phyloP scores from a whole-genome alignment of 352 stramenopile species.

The Saprolegnia diclina region DNA sequence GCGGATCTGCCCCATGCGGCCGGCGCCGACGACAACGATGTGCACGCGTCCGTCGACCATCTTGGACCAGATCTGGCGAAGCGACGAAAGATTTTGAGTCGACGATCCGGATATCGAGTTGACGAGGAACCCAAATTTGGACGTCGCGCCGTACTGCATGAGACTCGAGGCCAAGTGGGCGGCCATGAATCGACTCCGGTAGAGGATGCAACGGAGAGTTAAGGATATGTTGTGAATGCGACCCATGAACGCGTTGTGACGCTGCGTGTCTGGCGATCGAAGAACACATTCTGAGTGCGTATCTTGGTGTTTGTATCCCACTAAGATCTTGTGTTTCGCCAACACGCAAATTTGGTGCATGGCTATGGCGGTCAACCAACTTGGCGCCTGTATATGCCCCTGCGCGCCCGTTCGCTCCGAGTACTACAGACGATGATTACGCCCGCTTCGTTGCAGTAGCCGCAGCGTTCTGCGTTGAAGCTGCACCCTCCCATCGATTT shows the following conservation, averaged over 20 bases:
- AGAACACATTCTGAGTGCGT: background rate
- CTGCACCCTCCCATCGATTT: too few relatives aligned
- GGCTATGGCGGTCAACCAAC: background rate
- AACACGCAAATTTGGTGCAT: background rate
- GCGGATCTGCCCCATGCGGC: conserved; percentile 73
- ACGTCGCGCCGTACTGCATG: background rate
- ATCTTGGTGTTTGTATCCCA: background rate
- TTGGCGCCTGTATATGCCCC: background rate
- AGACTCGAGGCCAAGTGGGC: background rate
- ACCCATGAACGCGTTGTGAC: conserved; percentile 4
- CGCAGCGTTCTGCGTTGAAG: too few relatives aligned
- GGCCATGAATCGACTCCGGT: background rate
- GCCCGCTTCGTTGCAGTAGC: too few relatives aligned
- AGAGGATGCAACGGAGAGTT: background rate
- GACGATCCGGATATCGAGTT: conserved; percentile 1
- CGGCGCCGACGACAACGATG: conserved; percentile 60
- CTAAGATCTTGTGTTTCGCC: background rate
- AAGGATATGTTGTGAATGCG: background rate
- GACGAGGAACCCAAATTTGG: background rate
- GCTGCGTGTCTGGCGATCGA: background rate
- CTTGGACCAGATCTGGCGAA: conserved; percentile 12
- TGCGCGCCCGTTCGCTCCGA: background rate
- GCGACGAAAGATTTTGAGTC: background rate
- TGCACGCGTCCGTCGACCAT: background rate
- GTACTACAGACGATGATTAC: too few relatives aligned